These are phyloP conservation scores for Rhizophora apiculata DNA, from an alignment of 345 rosid genomes.

Conservation along the genomic window DNA sequence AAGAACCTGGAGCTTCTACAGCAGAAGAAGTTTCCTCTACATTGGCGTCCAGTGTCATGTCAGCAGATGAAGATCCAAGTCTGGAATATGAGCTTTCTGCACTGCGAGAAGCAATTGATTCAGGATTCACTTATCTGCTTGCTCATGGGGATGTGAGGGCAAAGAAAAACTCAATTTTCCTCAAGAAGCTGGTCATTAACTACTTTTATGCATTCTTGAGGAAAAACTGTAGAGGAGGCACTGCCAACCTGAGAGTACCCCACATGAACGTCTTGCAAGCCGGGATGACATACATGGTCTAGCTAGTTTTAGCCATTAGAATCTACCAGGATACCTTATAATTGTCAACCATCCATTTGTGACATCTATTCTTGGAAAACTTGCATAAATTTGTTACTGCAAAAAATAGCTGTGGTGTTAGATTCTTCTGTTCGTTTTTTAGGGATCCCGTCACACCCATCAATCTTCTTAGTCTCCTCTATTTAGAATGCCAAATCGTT, in stretches of 20 bases:
- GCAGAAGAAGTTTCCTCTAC: slow-evolving; percentile 29
- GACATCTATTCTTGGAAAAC: neutral
- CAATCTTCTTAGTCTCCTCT: no score
- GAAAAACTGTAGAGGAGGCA: slow-evolving; percentile 80
- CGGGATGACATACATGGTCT: slow-evolving; percentile 91
- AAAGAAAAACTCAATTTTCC: slow-evolving; percentile 66
- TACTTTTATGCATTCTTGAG: slow-evolving; percentile 85
- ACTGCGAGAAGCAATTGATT: slow-evolving; percentile 72
- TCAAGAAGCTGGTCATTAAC: slow-evolving; percentile 87
- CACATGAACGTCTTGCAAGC: slow-evolving; percentile 84
- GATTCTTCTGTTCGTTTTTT: no score
- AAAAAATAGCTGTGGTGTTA: no score
- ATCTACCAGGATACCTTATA: neutral
- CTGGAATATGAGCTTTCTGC: slow-evolving; percentile 81
- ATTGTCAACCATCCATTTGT: neutral
- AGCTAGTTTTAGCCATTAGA: slow-evolving; percentile 1
- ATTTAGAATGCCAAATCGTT: no score
- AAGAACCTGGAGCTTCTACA: slow-evolving; percentile 30
- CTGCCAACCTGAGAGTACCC: slow-evolving; percentile 80
- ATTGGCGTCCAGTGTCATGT: slow-evolving; percentile 51
- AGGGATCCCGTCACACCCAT: no score
- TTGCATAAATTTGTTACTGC: no score
- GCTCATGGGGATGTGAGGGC: slow-evolving; percentile 82
- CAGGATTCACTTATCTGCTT: slow-evolving; percentile 80
- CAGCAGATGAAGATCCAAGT: slow-evolving; percentile 64